Evolutionary conservation across 768 basidiomycete genomes (phyloP).

Genomic region (Tylopilus sp.): DNA sequence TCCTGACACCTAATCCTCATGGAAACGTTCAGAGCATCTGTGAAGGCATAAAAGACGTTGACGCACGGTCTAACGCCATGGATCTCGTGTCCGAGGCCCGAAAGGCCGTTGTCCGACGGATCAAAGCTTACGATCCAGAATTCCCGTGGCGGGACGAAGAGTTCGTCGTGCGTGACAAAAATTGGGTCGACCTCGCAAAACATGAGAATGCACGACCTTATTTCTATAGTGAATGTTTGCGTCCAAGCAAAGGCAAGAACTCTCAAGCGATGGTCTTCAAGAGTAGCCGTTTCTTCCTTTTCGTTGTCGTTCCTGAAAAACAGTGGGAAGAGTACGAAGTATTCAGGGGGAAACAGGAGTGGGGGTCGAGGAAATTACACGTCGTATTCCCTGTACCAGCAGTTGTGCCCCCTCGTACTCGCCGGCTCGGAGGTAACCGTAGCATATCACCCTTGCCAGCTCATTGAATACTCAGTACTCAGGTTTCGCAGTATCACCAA

Average conservation of each 20-base stretch:
- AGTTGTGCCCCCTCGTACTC: too few relatives aligned
- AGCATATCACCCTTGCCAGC: too few relatives aligned
- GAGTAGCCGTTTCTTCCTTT: background rate
- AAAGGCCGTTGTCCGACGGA: background rate
- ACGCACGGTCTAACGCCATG: background rate
- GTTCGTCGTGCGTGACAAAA: background rate
- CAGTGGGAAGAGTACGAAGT: background rate
- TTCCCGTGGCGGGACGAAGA: background rate
- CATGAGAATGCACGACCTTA: background rate
- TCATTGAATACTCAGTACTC: too few relatives aligned
- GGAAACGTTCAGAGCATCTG: background rate
- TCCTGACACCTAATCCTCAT: too few relatives aligned
- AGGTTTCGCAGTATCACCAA: too few relatives aligned
- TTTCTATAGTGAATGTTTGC: background rate
- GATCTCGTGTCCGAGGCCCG: background rate
- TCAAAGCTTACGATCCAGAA: background rate
- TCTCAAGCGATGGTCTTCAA: background rate
- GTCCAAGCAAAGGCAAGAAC: background rate
- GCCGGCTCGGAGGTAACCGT: too few relatives aligned
- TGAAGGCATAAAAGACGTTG: background rate
- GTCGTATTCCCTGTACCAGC: too few relatives aligned
- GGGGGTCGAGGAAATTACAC: too few relatives aligned
- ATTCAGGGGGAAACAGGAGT: too few relatives aligned
- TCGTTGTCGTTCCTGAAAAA: background rate
- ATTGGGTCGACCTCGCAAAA: background rate